phyloP scores from a whole-genome alignment of 306 rosid species.

The Rosa multiflora region DNA sequence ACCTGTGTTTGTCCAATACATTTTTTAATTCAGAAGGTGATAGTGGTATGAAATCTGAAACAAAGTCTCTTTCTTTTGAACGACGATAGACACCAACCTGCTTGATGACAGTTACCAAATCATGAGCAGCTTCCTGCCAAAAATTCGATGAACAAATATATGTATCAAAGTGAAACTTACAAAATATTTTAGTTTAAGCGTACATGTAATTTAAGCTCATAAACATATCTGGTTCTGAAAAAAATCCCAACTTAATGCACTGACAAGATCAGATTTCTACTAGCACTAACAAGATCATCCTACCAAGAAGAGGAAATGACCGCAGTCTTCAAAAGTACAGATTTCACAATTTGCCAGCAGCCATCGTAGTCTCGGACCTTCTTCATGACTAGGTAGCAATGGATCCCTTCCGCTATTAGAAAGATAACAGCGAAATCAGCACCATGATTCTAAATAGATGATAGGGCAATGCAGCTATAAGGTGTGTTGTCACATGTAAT shows the following conservation, averaged over 20 bases:
- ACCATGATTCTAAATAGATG: constrained; percentile 14
- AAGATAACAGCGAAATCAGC: constrained; percentile 32
- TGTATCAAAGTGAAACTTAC: too few species aligned
- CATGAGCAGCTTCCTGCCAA: constrained; percentile 67
- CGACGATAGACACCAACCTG: constrained; percentile 69
- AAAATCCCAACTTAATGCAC: background rate
- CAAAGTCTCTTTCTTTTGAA: constrained; percentile 52
- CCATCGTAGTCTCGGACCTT: constrained; percentile 54
- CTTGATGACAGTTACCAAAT: constrained; percentile 68
- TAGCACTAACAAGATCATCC: constrained; percentile 10
- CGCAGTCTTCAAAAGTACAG: constrained; percentile 55
- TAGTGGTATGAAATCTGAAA: constrained; percentile 66
- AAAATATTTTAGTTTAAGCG: background rate
- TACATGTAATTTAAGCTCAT: background rate
- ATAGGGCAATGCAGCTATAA: constrained; percentile 10
- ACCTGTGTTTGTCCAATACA: constrained; percentile 44
- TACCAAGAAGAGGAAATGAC: constrained; percentile 90
- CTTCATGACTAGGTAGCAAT: constrained; percentile 66
- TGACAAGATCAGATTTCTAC: background rate
- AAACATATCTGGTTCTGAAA: background rate
- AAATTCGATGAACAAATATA: background rate
- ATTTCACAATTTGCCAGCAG: constrained; percentile 51
- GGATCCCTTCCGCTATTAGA: constrained; percentile 63
- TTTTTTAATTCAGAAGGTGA: constrained; percentile 46
- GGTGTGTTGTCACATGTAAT: background rate